Percentiles rank a stretch among this genome's conserved stretches.
These are phyloP conservation scores for Zarea fungicola DNA, from an alignment of 2,329 filamentous ascomycete genomes.

Conservation along the genomic window DNA sequence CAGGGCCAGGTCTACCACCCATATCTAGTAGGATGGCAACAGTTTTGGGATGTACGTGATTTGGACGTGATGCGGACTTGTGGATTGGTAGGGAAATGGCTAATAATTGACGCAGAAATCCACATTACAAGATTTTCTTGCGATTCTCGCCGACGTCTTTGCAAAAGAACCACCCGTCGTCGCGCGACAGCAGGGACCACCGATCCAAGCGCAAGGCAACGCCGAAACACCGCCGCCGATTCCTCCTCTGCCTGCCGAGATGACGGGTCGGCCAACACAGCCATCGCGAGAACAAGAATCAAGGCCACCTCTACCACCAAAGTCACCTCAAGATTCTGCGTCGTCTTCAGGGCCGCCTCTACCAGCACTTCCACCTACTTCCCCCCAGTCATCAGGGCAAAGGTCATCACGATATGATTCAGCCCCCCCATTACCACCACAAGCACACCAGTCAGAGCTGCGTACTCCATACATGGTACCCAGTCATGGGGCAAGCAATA, in stretches of 20 bases:
- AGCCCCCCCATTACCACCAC: slow-evolving; percentile 40
- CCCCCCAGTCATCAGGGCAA: slow-evolving; percentile 16
- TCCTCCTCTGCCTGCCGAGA: slow-evolving; percentile 66
- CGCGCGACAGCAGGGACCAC: slow-evolving; percentile 55
- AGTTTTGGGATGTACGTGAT: slow-evolving; percentile 79
- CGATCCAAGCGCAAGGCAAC: slow-evolving; percentile 28
- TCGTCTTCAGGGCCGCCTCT: slow-evolving; percentile 23
- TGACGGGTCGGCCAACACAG: slow-evolving; percentile 39
- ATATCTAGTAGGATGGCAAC: slow-evolving; percentile 83
- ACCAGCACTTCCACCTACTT: slow-evolving; percentile 24
- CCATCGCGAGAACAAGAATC: slow-evolving; percentile 32
- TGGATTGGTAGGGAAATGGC: neutral
- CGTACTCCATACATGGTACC: neutral
- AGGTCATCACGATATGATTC: slow-evolving; percentile 41
- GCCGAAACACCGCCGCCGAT: slow-evolving; percentile 55
- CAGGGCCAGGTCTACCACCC: slow-evolving; percentile 95
- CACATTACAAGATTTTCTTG: slow-evolving; percentile 74
- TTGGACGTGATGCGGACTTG: neutral
- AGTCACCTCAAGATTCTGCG: slow-evolving; percentile 33
- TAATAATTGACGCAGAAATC: slow-evolving; percentile 58
- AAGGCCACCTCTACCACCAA: slow-evolving; percentile 49
- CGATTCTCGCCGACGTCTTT: slow-evolving; percentile 79
- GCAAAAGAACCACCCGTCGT: slow-evolving; percentile 92
- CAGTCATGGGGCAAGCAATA: neutral
- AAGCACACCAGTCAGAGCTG: slow-evolving; percentile 17